Evolutionary conservation across 2,329 filamentous ascomycete species (phyloP).

Genomic region (Pseudopithomyces chartarum): DNA sequence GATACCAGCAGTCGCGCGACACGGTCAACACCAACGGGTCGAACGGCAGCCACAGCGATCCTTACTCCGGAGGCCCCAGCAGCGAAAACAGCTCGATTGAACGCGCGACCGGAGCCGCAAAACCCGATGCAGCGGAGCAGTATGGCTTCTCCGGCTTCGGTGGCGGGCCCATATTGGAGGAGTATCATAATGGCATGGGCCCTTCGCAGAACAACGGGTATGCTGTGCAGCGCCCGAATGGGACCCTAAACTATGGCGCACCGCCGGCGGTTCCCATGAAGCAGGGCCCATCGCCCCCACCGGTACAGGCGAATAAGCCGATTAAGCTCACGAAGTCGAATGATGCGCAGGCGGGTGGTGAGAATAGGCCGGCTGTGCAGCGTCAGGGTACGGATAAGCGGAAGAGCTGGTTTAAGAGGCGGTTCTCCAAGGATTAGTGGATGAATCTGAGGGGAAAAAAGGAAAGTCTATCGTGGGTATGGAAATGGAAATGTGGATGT

Average conservation of each 20-base stretch:
- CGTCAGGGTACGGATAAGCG: constrained; percentile 61
- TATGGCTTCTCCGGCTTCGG: constrained; percentile 67
- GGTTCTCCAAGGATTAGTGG: constrained; percentile 70
- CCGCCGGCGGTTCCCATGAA: constrained; percentile 29
- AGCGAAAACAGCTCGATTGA: constrained; percentile 94
- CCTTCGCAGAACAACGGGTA: constrained; percentile 23
- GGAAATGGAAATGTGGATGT: background rate
- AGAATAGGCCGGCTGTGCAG: constrained; percentile 22
- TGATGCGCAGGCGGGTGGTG: constrained; percentile 13
- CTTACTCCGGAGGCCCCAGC: constrained; percentile 85
- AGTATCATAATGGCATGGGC: constrained; percentile 37
- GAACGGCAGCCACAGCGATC: constrained; percentile 74
- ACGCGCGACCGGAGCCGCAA: constrained; percentile 59
- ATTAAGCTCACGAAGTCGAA: constrained; percentile 24
- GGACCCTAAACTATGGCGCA: constrained; percentile 22
- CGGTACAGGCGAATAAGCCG: constrained; percentile 10
- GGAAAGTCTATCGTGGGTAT: too few species aligned
- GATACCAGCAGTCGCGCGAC: constrained; percentile 81
- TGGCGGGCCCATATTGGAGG: constrained; percentile 48
- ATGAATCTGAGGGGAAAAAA: background rate
- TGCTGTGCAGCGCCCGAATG: constrained; percentile 20
- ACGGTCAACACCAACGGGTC: constrained; percentile 80
- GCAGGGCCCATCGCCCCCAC: constrained; percentile 11
- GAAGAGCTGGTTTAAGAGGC: constrained; percentile 86
- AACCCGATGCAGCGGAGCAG: constrained; percentile 44